Percentiles rank a stretch among this genome's conserved stretches.
phyloP scores from a whole-genome alignment of 768 basidiomycete species.

The Lactarius trivialis region DNA sequence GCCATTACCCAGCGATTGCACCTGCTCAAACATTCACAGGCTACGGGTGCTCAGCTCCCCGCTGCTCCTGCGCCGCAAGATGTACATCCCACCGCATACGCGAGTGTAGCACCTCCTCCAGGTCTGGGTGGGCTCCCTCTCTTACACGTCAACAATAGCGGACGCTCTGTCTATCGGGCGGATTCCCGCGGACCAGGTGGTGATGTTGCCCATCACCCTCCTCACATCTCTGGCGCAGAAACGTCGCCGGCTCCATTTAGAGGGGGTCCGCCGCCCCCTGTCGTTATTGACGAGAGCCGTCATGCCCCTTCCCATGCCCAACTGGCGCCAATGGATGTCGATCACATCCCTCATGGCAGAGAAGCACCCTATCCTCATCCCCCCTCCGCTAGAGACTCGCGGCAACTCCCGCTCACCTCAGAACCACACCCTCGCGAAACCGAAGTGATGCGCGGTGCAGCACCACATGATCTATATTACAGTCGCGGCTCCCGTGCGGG shows the following conservation, averaged over 20 bases:
- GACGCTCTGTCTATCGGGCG: constrained; percentile 47
- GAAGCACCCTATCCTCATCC: constrained; percentile 42
- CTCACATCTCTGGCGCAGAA: constrained; percentile 42
- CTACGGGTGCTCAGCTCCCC: constrained; percentile 65
- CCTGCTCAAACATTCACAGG: constrained; percentile 73
- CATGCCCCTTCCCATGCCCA: constrained; percentile 60
- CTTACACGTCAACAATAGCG: constrained; percentile 43
- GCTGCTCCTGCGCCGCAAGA: constrained; percentile 92
- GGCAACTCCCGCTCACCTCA: constrained; percentile 62
- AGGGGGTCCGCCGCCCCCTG: constrained; percentile 78
- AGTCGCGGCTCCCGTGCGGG: constrained; percentile 45
- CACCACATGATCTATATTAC: constrained; percentile 53
- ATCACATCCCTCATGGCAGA: constrained; percentile 37
- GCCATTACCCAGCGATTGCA: constrained; percentile 77
- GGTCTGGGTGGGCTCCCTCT: constrained; percentile 64
- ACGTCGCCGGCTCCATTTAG: constrained; percentile 70
- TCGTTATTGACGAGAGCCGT: constrained; percentile 69
- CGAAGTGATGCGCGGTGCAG: constrained; percentile 44
- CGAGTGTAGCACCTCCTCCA: constrained; percentile 61
- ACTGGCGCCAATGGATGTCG: constrained; percentile 68
- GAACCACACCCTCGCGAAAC: constrained; percentile 44
- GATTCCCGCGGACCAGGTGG: constrained; percentile 56
- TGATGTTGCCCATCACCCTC: constrained; percentile 49
- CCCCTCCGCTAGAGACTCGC: constrained; percentile 42
- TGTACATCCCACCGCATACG: constrained; percentile 93